Base-by-base conservation (phyloP, 108 stramenopile species). In the Fistulifera solaris region DNA sequence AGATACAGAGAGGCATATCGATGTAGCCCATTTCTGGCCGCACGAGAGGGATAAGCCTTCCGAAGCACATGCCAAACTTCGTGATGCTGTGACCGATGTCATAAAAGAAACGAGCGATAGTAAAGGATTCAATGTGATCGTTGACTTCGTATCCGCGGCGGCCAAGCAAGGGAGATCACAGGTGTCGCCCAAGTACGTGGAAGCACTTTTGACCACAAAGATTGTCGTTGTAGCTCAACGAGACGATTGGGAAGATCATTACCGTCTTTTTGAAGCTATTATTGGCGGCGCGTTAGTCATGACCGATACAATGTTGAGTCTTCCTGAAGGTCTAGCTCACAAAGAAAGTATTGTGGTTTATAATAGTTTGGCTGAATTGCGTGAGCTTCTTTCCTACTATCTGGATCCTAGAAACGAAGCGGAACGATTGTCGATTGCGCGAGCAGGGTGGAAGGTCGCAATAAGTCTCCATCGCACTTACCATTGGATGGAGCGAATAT, bases 191-290 rank as follows among this genome's bases (percentile, higher is more conserved):
- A 61, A 55, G 26, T 75, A 75, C 39, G 27, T 70, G 0, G 12
- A 63, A 40, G 65, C 50, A 15, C n/a, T 85, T 48, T 24, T 85
- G 48, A 27, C 17, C 7, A 68, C 56, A 43, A 80, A 80, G 47
- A 73, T 85, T 41, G 68, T 85, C 7, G 79, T 85, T 4, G 51
- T 80, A 11, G 57, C 79, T 10, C 83, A 85, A 57, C 58, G 79
- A 13, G 83, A 85, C 52, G 58, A 66, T 40, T 80, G 79, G 79
- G 83, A 85, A 62, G 83, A 75, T 23, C 78, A 80, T 27, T 76
- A 64, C 39, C 70, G 79, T 38, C 52, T 85, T 18, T 68, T 76
- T 54, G 83, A 85, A 62, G 60, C 67, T 0, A 28, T 85, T 22
- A 63, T 71, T 41, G 66, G 71, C 49, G 83, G 83, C 44, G 83